Evolutionary conservation across 148 eudicot genomes (phyloP).

Genomic region (Silene uniflora): DNA sequence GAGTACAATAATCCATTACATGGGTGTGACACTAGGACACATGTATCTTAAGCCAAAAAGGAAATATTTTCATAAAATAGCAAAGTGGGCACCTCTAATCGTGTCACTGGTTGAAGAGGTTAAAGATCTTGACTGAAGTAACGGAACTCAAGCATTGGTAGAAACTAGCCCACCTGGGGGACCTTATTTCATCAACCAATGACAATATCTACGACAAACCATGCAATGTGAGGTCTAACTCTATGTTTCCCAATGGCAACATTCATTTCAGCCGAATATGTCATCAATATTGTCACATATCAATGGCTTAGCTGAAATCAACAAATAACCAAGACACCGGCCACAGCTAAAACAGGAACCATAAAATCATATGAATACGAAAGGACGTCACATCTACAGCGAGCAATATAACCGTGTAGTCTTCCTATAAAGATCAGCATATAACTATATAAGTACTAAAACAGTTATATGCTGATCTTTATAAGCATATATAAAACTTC

Average conservation of each 20-base stretch:
- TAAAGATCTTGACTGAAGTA: not conserved
- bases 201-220: not conserved
- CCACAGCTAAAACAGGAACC: not conserved
- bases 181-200: not conserved
- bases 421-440: not conserved
- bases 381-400: not conserved
- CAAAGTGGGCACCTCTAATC: too few species aligned
- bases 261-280: not conserved
- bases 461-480: too few species aligned
- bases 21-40: too few species aligned
- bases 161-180: not conserved
- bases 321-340: not conserved
- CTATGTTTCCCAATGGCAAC: not conserved
- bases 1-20: too few species aligned
- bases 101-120: not conserved
- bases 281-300: not conserved
- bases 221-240: not conserved
- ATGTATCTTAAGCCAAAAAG: too few species aligned
- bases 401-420: not conserved
- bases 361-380: not conserved
- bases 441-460: too few species aligned
- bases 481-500: too few species aligned
- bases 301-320: not conserved
- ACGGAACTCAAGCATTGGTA: not conserved
- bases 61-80: too few species aligned